Conservation (phyloP, 352 stramenopile species). For the Phytopythium aichiense region DNA sequence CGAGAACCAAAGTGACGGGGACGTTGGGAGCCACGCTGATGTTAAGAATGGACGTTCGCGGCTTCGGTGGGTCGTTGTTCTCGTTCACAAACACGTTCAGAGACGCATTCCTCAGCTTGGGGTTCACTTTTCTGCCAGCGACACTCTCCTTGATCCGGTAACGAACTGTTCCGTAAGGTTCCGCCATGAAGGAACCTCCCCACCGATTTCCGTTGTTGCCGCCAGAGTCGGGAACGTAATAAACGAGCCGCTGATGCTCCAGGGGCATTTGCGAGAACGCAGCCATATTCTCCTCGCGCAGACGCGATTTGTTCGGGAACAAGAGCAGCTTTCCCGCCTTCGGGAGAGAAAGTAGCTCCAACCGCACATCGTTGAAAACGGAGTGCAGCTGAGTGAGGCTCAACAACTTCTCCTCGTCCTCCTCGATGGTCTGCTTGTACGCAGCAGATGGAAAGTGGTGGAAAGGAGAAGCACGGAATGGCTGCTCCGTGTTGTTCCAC, state of each 20-base stretch:
- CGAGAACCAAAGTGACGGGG: constrained; percentile 30
- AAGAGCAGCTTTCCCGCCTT: constrained; percentile 48
- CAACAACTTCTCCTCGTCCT: constrained; percentile 43
- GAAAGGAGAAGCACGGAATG: constrained; percentile 9
- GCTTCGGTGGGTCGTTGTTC: constrained; percentile 39
- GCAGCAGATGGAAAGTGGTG: constrained; percentile 31
- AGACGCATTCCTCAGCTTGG: constrained; percentile 12
- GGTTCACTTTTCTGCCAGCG: constrained; percentile 25
- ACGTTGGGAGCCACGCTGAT: constrained; percentile 16
- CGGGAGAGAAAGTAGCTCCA: constrained; percentile 47
- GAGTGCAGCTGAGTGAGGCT: constrained; percentile 55
- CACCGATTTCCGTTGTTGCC: constrained; percentile 34
- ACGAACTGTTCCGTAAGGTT: constrained; percentile 29
- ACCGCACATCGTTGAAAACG: constrained; percentile 50
- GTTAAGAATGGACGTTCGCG: constrained; percentile 12
- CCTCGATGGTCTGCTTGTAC: constrained; percentile 29
- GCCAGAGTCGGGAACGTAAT: constrained; percentile 36
- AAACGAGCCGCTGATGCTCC: constrained; percentile 45
- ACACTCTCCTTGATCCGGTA: constrained; percentile 33
- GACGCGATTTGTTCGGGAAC: constrained; percentile 35
- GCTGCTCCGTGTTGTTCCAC: constrained; percentile 5
- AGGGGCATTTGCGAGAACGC: constrained; percentile 37
- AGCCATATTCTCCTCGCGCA: constrained; percentile 32
- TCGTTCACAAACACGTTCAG: constrained; percentile 59
- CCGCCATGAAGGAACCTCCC: not conserved